Evolutionary conservation across 352 stramenopile species (phyloP).

Genomic region (Globisporangium perplexum): DNA sequence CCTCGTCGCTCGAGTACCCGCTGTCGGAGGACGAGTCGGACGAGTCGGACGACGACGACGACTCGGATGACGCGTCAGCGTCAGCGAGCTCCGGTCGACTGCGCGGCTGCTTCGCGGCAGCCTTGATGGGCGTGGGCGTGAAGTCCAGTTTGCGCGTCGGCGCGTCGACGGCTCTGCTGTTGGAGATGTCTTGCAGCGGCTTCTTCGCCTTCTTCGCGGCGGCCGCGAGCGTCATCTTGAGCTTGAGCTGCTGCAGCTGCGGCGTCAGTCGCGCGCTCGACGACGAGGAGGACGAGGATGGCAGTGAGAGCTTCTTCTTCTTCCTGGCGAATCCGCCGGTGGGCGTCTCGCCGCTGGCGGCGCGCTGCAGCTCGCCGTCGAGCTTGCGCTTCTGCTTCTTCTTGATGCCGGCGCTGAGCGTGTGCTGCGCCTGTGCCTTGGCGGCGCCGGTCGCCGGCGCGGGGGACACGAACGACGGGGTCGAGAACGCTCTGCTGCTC

Average conservation of each 20-base stretch:
- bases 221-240: conserved; percentile 14
- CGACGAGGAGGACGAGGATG: neutral
- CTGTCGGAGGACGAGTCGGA: conserved; percentile 18
- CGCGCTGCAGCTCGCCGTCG: conserved; percentile 16
- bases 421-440: conserved; percentile 27
- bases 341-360: neutral
- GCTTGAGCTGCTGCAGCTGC: conserved; percentile 12
- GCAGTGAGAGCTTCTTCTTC: conserved; percentile 17
- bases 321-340: conserved; percentile 7
- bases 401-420: conserved; percentile 25
- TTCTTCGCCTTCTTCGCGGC: conserved; percentile 12
- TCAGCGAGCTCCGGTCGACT: conserved; percentile 8
- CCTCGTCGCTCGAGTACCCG: conserved; percentile 46
- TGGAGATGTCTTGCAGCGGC: conserved; percentile 39
- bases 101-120: conserved; percentile 6
- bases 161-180: conserved; percentile 19
- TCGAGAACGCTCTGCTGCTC: conserved; percentile 12
- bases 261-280: conserved; percentile 2
- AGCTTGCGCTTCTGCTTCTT: conserved; percentile 28
- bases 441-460: conserved; percentile 7
- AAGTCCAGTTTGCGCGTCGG: conserved; percentile 48
- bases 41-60: conserved; percentile 16
- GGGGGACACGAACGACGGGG: conserved; percentile 41
- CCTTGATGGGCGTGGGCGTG: conserved; percentile 29
- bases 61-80: neutral